These are phyloP conservation scores for Dictyostelium citrinum DNA, from an alignment of 78 protist species.

Conservation along the genomic window DNA sequence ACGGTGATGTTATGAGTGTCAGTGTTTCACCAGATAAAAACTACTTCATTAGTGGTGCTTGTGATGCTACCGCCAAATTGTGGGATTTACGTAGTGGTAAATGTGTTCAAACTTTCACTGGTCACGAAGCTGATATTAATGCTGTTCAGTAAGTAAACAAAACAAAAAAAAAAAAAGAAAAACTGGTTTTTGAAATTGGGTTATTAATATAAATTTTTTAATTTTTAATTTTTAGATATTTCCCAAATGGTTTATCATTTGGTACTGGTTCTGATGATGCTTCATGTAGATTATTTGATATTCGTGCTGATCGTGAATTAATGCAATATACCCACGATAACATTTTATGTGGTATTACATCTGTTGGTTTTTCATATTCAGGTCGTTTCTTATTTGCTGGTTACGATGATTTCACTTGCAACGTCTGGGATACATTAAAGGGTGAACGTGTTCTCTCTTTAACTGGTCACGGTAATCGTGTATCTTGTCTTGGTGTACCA, in stretches of 20 bases:
- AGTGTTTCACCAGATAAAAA: constrained; percentile 80
- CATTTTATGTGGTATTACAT: constrained; percentile 93
- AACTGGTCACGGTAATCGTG: constrained; percentile 95
- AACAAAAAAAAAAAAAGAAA: background rate
- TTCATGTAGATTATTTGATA: constrained; percentile 95
- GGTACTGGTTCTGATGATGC: constrained; percentile 98
- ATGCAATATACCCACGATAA: constrained; percentile 87
- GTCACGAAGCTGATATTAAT: constrained; percentile 97
- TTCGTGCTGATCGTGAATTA: constrained; percentile 96
- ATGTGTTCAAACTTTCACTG: constrained; percentile 93
- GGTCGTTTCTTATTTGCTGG: constrained; percentile 85
- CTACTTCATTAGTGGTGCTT: constrained; percentile 93
- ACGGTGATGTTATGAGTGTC: constrained; percentile 96
- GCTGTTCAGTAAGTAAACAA: constrained; percentile 84
- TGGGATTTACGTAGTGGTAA: constrained; percentile 94
- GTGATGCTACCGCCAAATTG: constrained; percentile 92
- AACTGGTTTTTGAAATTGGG: too few species aligned
- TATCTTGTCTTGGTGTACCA: constrained; percentile 95
- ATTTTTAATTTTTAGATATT: constrained; percentile 24
- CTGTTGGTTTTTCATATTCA: constrained; percentile 90
- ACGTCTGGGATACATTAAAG: constrained; percentile 96
- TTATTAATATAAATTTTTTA: too few species aligned
- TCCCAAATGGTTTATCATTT: constrained; percentile 88
- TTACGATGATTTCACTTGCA: constrained; percentile 91
- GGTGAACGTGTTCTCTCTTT: constrained; percentile 87